phyloP scores from a whole-genome alignment of 768 basidiomycete species.

The Kwoniella mangroviensis region DNA sequence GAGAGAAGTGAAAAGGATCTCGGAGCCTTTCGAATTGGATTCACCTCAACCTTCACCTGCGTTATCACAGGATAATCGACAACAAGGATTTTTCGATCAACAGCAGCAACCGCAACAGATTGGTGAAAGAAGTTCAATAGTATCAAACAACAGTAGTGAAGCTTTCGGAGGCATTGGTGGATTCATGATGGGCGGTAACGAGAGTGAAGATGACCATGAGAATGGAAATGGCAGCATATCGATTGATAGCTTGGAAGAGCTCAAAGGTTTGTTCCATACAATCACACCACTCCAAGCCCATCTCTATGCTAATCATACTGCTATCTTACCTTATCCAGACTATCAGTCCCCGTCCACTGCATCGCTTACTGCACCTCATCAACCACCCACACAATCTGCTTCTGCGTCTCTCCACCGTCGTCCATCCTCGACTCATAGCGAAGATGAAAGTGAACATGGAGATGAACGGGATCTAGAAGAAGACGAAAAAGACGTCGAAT shows the following conservation, averaged over 20 bases:
- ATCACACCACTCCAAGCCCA: neutral
- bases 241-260: slow-evolving; percentile 17
- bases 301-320: neutral
- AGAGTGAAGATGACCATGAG: slow-evolving; percentile 15
- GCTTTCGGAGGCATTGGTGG: slow-evolving; percentile 51
- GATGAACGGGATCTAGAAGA: slow-evolving; percentile 17
- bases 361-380: slow-evolving; percentile 28
- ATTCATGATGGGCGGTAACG: slow-evolving; percentile 47
- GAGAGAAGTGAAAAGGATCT: slow-evolving; percentile 26
- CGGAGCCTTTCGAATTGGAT: slow-evolving; percentile 50
- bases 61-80: slow-evolving; percentile 12
- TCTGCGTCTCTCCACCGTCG: neutral
- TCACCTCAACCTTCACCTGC: slow-evolving; percentile 39
- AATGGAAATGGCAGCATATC: neutral
- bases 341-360: slow-evolving; percentile 25
- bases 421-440: neutral
- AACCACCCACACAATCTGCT: neutral
- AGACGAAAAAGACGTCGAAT: slow-evolving; percentile 30
- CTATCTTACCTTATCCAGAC: neutral
- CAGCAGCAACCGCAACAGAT: slow-evolving; percentile 6
- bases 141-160: slow-evolving; percentile 39
- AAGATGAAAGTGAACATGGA: neutral
- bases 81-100: slow-evolving; percentile 20
- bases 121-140: slow-evolving; percentile 29
- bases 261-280: slow-evolving; percentile 22